Evolutionary conservation across 768 basidiomycete genomes (phyloP).

Genomic region (Suillus paluster): DNA sequence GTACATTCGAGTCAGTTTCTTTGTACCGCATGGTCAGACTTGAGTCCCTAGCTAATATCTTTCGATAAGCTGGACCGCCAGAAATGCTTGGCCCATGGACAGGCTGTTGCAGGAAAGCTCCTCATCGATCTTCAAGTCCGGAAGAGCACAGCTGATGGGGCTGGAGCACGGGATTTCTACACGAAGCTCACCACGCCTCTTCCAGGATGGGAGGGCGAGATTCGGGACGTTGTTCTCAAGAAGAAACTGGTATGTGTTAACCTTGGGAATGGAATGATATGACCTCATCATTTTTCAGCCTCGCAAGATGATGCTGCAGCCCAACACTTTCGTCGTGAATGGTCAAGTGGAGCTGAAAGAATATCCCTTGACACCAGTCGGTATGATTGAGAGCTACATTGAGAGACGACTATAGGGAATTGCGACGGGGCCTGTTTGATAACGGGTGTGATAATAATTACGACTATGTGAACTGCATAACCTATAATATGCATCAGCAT

Average conservation of each 20-base stretch:
- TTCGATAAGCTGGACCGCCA: conserved; percentile 67
- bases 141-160: conserved; percentile 84
- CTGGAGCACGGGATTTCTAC: conserved; percentile 80
- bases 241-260: conserved; percentile 69
- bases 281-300: conserved; percentile 49
- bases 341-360: conserved; percentile 78
- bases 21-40: not conserved
- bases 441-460: not conserved
- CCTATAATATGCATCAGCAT: not conserved
- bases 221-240: conserved; percentile 74
- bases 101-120: conserved; percentile 70
- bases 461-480: not conserved
- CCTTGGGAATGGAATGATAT: not conserved
- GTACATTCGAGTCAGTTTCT: conserved; percentile 62
- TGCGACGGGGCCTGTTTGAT: no score
- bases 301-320: conserved; percentile 85
- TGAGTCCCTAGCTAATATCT: conserved; percentile 1
- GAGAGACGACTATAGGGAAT: conserved; percentile 58
- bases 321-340: conserved; percentile 71
- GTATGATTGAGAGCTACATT: conserved; percentile 82
- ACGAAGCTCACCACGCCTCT: conserved; percentile 77
- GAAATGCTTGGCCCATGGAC: conserved; percentile 67
- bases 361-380: conserved; percentile 73
- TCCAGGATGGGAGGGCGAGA: conserved; percentile 71
- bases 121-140: conserved; percentile 82